These are phyloP conservation scores for Metschnikowia peoriensis DNA, from an alignment of 805 yeast genomes.

Conservation along the genomic window DNA sequence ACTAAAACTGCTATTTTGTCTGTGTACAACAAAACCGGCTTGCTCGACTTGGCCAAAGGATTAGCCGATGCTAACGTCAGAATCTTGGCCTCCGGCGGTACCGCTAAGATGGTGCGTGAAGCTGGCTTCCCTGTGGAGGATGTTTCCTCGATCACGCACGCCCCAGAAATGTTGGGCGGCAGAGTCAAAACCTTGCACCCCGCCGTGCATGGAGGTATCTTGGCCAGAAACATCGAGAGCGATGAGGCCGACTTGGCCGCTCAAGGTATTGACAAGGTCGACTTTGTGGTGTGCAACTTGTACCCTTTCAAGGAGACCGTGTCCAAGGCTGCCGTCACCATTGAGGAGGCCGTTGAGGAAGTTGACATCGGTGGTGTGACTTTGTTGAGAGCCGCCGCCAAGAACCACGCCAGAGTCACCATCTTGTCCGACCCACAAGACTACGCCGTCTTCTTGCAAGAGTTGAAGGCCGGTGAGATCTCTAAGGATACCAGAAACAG, in stretches of 20 bases:
- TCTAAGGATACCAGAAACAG: constrained; percentile 71
- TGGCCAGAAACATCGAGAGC: constrained; percentile 88
- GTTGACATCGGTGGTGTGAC: constrained; percentile 98
- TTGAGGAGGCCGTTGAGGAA: constrained; percentile 97
- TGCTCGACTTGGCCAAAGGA: constrained; percentile 94
- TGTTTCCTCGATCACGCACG: constrained; percentile 91
- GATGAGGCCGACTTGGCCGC: constrained; percentile 86
- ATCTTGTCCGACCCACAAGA: constrained; percentile 93
- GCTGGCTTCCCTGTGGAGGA: constrained; percentile 98
- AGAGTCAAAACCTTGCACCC: constrained; percentile 98
- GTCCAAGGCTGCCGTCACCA: constrained; percentile 90
- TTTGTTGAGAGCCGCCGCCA: constrained; percentile 95
- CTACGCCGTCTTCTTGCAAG: constrained; percentile 82
- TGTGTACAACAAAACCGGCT: constrained; percentile 96
- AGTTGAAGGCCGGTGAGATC: constrained; percentile 72
- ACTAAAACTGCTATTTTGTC: constrained; percentile 90
- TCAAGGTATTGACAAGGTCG: constrained; percentile 94
- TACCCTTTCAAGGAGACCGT: constrained; percentile 98
- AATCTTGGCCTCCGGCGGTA: constrained; percentile 95
- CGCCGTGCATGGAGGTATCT: constrained; percentile 96
- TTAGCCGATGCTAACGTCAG: constrained; percentile 84
- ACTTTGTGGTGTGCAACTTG: constrained; percentile 94
- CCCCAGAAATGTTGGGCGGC: constrained; percentile 99
- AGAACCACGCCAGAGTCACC: constrained; percentile 95
- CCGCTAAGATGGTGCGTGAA: constrained; percentile 90